A percentile compares a stretch with the other conserved stretches of the same genome.
Conservation (phyloP, 208 protist genomes). For the Leishmania major region DNA sequence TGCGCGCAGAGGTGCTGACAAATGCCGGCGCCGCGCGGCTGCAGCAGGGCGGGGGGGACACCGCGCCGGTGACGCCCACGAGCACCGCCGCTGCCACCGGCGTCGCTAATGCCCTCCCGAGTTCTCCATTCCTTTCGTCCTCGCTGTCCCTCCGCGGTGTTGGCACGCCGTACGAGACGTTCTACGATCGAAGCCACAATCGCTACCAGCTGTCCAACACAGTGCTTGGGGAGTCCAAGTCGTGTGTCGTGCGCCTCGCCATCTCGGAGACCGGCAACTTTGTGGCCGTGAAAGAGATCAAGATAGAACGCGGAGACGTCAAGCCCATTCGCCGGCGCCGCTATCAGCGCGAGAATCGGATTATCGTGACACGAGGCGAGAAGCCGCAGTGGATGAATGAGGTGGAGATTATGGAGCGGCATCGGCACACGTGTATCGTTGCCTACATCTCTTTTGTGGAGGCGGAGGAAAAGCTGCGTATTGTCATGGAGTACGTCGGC, state of each 20-base stretch:
- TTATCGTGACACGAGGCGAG: conserved; percentile 27
- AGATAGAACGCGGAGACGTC: conserved; percentile 17
- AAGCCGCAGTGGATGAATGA: conserved; percentile 39
- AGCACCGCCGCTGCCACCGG: not conserved
- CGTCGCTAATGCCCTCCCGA: not conserved
- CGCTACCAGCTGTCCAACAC: conserved; percentile 51
- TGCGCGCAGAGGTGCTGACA: not conserved
- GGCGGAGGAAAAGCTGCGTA: conserved; percentile 36
- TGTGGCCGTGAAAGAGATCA: conserved; percentile 68
- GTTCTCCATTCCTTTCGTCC: not conserved
- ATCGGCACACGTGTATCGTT: conserved; percentile 94
- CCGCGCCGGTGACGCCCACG: not conserved
- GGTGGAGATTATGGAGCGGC: conserved; percentile 55
- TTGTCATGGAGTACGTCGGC: conserved; percentile 87
- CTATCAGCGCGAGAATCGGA: conserved; percentile 23
- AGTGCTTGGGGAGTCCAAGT: conserved; percentile 45
- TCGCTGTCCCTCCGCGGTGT: not conserved
- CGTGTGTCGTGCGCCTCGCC: conserved; percentile 59
- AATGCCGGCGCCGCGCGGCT: not conserved
- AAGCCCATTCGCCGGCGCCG: conserved; percentile 21
- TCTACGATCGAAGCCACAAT: conserved; percentile 46
- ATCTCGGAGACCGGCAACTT: conserved; percentile 61
- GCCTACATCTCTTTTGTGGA: conserved; percentile 88
- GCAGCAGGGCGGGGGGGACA: not conserved
- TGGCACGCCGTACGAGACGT: conserved; percentile 15